Base-by-base conservation (phyloP, 805 yeast genomes). In the Kazachstania viticola region DNA sequence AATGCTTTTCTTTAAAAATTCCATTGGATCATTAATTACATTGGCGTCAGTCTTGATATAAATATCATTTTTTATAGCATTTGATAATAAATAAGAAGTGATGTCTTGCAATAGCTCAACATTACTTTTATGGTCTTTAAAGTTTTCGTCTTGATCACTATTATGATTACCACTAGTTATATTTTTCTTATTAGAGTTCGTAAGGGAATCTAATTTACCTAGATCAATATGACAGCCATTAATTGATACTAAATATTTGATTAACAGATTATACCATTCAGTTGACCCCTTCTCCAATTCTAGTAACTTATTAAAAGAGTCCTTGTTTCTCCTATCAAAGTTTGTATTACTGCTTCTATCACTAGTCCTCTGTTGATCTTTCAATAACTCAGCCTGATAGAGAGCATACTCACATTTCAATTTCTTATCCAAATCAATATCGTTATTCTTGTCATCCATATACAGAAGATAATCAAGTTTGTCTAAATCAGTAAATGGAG, bases 61-160 rank as follows among this genome's bases (percentile, higher is more conserved):
- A 5, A 55, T 40, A 17, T 52, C 53, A 27, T 41, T 45, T 23
- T 48, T 48, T 15, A 55, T 44, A 1, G 56, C 39, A 30, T 44
- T 46, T 0, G 59, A 52, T 9, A 54, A 27, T 18, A 54, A 34
- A 30, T 48, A 52, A 4, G 58, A 49, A 4, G 53, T 53, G n/a
- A 53, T 29, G 19, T 49, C 54, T 35, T 53, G 52, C 13, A 49
- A 24, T 9, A 33, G 21, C 16, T 36, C 35, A 3, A 29, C 29
- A n/a, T 23, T n/a, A 9, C 14, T n/a, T 19, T 11, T 19, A 8
- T 8, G 11, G 7, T 19, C 13, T 26, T 26, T 14, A n/a, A n/a
- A n/a, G 5, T 18, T 13, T 12, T 19, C 21, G 5, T 27, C 27
- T 4, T 12, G 15, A 14, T 15, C 30, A 9, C 14, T 4, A 7